A percentile compares a stretch with the other conserved stretches of the same genome.
Evolutionary conservation across 2,329 filamentous ascomycete species (phyloP).

Genomic region (Apiospora koreana): DNA sequence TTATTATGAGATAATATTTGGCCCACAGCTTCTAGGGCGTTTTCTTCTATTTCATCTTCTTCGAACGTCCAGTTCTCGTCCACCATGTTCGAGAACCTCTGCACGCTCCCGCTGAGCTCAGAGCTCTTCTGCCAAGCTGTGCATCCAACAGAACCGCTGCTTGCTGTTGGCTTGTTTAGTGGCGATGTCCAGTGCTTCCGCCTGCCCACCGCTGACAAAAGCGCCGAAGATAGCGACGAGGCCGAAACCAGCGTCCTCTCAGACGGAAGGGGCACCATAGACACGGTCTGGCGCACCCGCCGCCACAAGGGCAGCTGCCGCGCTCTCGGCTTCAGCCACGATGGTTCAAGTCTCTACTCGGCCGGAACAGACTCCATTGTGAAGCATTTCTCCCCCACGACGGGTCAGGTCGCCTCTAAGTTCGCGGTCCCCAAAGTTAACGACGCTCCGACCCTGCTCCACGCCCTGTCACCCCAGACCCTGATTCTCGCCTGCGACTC

Average conservation of each 20-base stretch:
- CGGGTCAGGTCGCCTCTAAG: conserved; percentile 76
- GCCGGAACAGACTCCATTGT: conserved; percentile 62
- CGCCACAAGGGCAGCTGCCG: conserved; percentile 95
- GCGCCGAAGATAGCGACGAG: conserved; percentile 52
- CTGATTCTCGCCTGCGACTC: conserved; percentile 90
- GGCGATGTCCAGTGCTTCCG: conserved; percentile 86
- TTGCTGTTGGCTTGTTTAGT: conserved; percentile 81
- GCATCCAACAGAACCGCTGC: conserved; percentile 79
- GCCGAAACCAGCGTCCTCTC: conserved; percentile 51
- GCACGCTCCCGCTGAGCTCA: conserved; percentile 79
- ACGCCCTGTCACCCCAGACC: conserved; percentile 82
- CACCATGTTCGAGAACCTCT: conserved; percentile 86
- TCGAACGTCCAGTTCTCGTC: not conserved
- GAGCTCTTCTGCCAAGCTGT: conserved; percentile 89
- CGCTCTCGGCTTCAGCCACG: conserved; percentile 73
- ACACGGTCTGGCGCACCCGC: conserved; percentile 81
- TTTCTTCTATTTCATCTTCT: not conserved
- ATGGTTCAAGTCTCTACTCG: conserved; percentile 71
- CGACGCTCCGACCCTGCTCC: conserved; percentile 80
- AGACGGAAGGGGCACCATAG: conserved; percentile 73
- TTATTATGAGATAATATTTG: not conserved
- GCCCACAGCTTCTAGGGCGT: not conserved
- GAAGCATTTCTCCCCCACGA: conserved; percentile 58
- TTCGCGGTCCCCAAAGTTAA: conserved; percentile 66
- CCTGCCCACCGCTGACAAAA: conserved; percentile 57